Evolutionary conservation across 164 flowering plant genomes (phyloP).

Genomic region (Sextonia rubra): DNA sequence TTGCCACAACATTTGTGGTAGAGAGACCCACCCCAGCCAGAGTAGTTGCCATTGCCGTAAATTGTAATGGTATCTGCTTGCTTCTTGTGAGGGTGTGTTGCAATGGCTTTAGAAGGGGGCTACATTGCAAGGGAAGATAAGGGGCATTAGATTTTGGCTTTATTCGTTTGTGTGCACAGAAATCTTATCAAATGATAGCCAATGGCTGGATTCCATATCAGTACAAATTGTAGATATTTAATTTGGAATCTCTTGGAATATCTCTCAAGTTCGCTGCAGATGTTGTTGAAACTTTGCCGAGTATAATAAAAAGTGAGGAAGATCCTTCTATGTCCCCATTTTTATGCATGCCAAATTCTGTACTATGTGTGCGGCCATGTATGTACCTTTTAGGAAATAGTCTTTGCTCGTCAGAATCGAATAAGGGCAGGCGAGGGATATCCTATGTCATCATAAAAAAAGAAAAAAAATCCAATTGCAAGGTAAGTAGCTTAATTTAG

Average conservation of each 20-base stretch:
- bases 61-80: neutral
- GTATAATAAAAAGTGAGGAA: no score
- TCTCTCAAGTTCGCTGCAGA: neutral
- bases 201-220: slow-evolving; percentile 30
- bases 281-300: no score
- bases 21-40: slow-evolving; percentile 46
- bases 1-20: slow-evolving; percentile 28
- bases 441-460: no score
- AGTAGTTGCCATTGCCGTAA: slow-evolving; percentile 40
- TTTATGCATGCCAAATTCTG: no score
- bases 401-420: no score
- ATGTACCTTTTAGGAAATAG: no score
- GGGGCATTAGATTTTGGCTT: slow-evolving; percentile 9
- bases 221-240: neutral
- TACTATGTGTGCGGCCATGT: no score
- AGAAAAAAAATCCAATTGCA: no score
- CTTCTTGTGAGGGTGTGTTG: neutral
- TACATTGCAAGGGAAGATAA: neutral
- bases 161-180: slow-evolving; percentile 27
- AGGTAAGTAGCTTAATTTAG: no score
- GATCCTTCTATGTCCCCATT: no score
- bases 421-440: no score
- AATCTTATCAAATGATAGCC: slow-evolving; percentile 43
- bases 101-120: neutral
- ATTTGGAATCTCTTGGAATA: neutral